These are phyloP conservation scores for Triangularia setosa DNA, from an alignment of 2,329 filamentous ascomycete species.

Conservation along the genomic window DNA sequence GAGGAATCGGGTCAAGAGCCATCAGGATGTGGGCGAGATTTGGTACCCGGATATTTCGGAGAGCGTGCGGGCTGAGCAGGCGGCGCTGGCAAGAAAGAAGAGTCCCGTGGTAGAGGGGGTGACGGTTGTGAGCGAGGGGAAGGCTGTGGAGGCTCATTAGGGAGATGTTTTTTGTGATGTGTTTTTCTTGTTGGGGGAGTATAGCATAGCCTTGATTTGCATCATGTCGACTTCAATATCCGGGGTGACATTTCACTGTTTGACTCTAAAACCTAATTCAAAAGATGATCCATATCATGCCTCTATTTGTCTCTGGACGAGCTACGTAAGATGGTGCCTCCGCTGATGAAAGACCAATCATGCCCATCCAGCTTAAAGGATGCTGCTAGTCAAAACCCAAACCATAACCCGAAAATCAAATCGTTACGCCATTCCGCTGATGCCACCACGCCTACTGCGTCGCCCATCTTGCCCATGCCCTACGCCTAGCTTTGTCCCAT, in stretches of 20 bases:
- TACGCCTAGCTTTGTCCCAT: neutral
- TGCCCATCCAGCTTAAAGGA: neutral
- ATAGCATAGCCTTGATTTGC: neutral
- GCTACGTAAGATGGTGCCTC: neutral
- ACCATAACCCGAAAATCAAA: neutral
- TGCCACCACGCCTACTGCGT: neutral
- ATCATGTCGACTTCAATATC: neutral
- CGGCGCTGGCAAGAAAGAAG: slow-evolving; percentile 35
- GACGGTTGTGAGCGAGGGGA: slow-evolving; percentile 23
- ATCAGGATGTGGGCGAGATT: slow-evolving; percentile 79
- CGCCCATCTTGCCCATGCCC: neutral
- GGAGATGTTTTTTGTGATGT: neutral
- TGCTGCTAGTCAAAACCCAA: neutral
- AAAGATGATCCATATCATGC: neutral
- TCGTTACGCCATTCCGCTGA: neutral
- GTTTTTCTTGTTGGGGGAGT: neutral
- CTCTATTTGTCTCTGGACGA: neutral
- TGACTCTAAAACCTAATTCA: neutral
- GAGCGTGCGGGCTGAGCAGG: slow-evolving; percentile 57
- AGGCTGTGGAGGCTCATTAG: slow-evolving; percentile 39
- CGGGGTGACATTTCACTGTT: no score
- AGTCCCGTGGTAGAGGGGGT: slow-evolving; percentile 24
- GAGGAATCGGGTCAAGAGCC: slow-evolving; percentile 79
- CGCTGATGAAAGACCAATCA: neutral
- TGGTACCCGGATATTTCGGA: slow-evolving; percentile 67